A percentile compares a stretch with the other conserved stretches of the same genome.
Evolutionary conservation across 2,329 filamentous ascomycete genomes (phyloP).

Genomic region (Alternaria conjuncta): DNA sequence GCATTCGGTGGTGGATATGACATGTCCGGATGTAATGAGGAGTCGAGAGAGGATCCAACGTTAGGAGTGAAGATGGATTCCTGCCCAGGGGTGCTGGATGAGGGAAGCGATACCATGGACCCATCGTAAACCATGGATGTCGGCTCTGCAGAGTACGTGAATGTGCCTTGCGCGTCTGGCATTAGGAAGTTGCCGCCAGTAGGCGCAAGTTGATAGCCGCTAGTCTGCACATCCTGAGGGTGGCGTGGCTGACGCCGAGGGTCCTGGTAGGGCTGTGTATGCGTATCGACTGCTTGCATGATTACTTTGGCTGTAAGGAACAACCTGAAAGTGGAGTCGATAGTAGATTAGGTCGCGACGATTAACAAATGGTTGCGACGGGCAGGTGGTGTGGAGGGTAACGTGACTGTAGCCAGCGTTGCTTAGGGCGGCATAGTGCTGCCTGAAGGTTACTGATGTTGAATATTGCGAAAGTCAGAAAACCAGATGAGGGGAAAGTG

Average conservation of each 20-base stretch:
- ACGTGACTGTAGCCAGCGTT: conserved; percentile 35
- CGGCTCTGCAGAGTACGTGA: conserved; percentile 46
- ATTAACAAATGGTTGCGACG: conserved; percentile 13
- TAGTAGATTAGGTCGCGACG: conserved; percentile 10
- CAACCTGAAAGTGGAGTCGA: conserved; percentile 31
- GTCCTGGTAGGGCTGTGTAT: conserved; percentile 42
- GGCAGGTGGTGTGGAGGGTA: conserved; percentile 26
- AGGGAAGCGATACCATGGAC: conserved; percentile 31
- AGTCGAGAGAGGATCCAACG: conserved; percentile 44
- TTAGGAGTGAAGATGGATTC: conserved; percentile 43
- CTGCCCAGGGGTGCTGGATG: conserved; percentile 30
- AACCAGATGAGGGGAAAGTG: conserved; percentile 17
- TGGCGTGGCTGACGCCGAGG: conserved; percentile 45
- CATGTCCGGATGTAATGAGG: conserved; percentile 42
- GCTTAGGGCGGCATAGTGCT: conserved; percentile 45
- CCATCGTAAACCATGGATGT: conserved; percentile 41
- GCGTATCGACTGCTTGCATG: conserved; percentile 44
- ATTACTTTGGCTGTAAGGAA: conserved; percentile 18
- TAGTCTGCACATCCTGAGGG: conserved; percentile 39
- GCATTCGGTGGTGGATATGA: conserved; percentile 38
- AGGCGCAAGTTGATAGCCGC: conserved; percentile 30
- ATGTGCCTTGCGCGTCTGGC: conserved; percentile 42
- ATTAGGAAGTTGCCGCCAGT: conserved; percentile 34
- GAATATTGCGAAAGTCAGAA: conserved; percentile 25
- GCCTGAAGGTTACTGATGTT: conserved; percentile 30